Evolutionary conservation across 164 flowering plant species (phyloP).

Genomic region (Annona squamosa): DNA sequence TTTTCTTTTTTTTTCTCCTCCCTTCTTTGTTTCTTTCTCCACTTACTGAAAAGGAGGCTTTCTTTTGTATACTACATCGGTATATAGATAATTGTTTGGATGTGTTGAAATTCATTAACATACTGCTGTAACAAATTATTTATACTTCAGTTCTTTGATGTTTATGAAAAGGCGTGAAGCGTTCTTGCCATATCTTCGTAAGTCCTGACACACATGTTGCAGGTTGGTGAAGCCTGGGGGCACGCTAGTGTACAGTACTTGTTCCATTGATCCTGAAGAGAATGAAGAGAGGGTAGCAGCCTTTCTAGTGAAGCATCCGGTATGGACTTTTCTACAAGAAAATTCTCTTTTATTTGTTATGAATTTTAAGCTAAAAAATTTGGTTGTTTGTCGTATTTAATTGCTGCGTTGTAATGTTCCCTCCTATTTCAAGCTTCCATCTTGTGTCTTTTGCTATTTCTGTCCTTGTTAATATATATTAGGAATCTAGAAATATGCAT

Average conservation of each 20-base stretch:
- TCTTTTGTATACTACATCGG: no score
- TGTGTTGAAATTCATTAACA: no score
- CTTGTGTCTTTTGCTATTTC: neutral
- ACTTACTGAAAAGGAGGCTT: no score
- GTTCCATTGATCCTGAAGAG: slow-evolving; percentile 93
- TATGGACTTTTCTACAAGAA: slow-evolving; percentile 20
- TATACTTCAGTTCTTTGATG: neutral
- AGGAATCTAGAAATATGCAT: no score
- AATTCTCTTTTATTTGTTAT: no score
- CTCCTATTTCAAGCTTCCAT: neutral
- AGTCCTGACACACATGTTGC: neutral
- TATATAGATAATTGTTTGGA: no score
- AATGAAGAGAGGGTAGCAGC: slow-evolving; percentile 79
- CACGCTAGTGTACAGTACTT: slow-evolving; percentile 78
- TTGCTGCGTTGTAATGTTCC: neutral
- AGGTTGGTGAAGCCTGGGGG: slow-evolving; percentile 90
- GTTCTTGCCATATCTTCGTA: neutral
- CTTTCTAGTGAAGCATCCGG: slow-evolving; percentile 73
- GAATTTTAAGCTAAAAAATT: neutral
- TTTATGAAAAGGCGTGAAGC: neutral
- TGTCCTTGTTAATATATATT: no score
- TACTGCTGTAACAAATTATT: no score
- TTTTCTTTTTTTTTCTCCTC: no score
- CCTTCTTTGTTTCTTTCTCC: no score
- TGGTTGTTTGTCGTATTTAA: neutral